Base-by-base conservation (phyloP, 257 asterid species). In the Solanum arcanum region DNA sequence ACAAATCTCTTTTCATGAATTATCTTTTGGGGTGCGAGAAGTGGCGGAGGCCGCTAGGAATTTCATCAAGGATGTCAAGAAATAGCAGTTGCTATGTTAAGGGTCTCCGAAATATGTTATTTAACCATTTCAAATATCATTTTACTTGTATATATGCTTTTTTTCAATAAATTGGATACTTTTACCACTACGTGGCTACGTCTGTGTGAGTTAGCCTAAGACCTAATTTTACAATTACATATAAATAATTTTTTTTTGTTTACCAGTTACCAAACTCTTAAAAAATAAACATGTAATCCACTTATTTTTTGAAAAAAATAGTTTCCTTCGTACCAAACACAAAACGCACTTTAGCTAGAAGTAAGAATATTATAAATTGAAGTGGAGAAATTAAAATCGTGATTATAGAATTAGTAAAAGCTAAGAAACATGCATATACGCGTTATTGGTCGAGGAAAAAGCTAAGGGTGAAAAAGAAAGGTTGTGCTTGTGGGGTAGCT, bases 401-500 rank as follows among this genome's bases (percentile, higher is more conserved):
- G 44, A 33, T 70, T 14, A 14, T 44, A 12, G 84, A 78, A 46
- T 29, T 49, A 47, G 21, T 52, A 15, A 49, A 44, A 18, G 68
- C 4, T 35, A 20, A 73, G 80, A 73, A 73, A 80, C 68, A 80
- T 80, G 85, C 16, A 80, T 27, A 80, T 46, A 80, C 85, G 42
- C 85, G 85, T 80, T 80, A 80, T 80, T 80, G 85, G 29, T 49
- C 18, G 42, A 20, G 76, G 77, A 87, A 47, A 29, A 83, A 62
- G 80, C 29, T 33, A 35, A 20, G 80, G 18, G 12, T 83, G 41
- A 83, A 47, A 47, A 44, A 70, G 74, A 14, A 21, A 76, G 44
- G 12, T 31, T 56, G 70, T 88, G 89, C 89, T 25, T 60, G 82
- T 76, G 64, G 91, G 88, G 88, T 85, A 4, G 77, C 31, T 37